Conservation (phyloP, 2,329 filamentous ascomycete species). For the Bipolaris sorokiniana region DNA sequence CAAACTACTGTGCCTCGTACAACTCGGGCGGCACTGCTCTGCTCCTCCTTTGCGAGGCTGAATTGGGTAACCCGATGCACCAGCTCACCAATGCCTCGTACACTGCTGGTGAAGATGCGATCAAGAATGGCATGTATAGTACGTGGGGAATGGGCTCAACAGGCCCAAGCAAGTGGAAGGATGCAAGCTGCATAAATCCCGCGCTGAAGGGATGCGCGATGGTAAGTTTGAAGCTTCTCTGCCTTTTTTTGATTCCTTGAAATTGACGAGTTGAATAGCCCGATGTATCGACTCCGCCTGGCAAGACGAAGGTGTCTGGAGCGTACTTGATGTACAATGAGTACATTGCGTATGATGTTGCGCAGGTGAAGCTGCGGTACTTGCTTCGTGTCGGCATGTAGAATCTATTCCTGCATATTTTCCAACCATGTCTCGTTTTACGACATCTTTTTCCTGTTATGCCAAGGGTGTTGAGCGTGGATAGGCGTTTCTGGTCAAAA, state of each 20-base stretch:
- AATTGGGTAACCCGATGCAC: slow-evolving; percentile 77
- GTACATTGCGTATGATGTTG: slow-evolving; percentile 73
- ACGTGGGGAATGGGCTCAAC: slow-evolving; percentile 73
- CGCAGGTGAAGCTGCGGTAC: slow-evolving; percentile 73
- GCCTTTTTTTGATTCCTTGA: not conserved
- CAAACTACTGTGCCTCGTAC: slow-evolving; percentile 72
- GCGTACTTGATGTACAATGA: slow-evolving; percentile 71
- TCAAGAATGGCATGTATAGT: slow-evolving; percentile 64
- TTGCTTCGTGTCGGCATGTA: slow-evolving; percentile 63
- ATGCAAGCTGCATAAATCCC: slow-evolving; percentile 70
- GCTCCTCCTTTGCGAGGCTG: slow-evolving; percentile 82
- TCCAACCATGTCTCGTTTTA: not conserved
- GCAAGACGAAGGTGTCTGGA: slow-evolving; percentile 54
- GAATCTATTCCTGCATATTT: not conserved
- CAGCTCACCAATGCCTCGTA: slow-evolving; percentile 65
- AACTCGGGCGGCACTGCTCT: slow-evolving; percentile 73
- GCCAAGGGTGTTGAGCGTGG: not conserved
- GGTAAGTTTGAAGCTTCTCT: slow-evolving; percentile 53
- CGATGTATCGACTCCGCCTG: slow-evolving; percentile 50
- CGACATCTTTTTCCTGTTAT: not conserved
- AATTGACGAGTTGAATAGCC: slow-evolving; percentile 28
- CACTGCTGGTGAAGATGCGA: slow-evolving; percentile 68
- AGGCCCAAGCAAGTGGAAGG: slow-evolving; percentile 75
- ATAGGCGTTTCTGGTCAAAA: not conserved
- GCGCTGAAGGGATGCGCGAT: slow-evolving; percentile 72